Conservation (phyloP, 2,329 filamentous ascomycete species). For the Aureobasidium sp. region DNA sequence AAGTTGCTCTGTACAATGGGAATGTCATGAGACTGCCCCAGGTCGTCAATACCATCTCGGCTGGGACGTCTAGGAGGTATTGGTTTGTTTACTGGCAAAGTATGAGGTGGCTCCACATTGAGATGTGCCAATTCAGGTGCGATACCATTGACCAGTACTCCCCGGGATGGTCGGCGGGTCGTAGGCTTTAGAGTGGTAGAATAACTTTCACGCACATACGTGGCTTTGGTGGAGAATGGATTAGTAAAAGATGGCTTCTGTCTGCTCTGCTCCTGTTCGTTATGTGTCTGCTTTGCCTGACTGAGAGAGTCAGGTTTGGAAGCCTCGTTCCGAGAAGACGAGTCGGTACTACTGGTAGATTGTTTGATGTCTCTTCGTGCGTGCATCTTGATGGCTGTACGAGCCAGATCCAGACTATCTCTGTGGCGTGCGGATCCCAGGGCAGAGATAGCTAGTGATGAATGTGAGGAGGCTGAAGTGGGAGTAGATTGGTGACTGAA, state of each 20-base stretch:
- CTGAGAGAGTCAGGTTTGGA: not conserved
- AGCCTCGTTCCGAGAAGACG: not conserved
- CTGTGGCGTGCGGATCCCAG: conserved; percentile 8
- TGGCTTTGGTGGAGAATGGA: not conserved
- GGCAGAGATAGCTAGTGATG: conserved; percentile 48
- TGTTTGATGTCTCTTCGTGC: not conserved
- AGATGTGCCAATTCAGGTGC: conserved; percentile 45
- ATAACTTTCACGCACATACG: not conserved
- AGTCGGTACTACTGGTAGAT: not conserved
- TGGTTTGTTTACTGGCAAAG: conserved; percentile 37
- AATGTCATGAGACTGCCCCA: conserved; percentile 42
- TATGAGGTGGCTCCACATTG: conserved; percentile 52
- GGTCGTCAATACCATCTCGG: conserved; percentile 39
- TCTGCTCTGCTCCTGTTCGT: not conserved
- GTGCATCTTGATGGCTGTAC: not conserved
- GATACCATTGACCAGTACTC: not conserved
- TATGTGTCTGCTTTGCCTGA: not conserved
- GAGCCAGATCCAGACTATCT: conserved; percentile 10
- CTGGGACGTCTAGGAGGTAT: conserved; percentile 39
- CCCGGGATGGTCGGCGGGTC: not conserved
- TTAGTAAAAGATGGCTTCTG: not conserved
- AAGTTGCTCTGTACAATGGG: conserved; percentile 52
- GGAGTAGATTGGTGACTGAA: conserved; percentile 75
- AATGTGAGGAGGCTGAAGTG: conserved; percentile 70
- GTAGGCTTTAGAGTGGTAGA: not conserved